phyloP scores from a whole-genome alignment of 2,329 filamentous ascomycete species.

The Sclerotinia nivalis region DNA sequence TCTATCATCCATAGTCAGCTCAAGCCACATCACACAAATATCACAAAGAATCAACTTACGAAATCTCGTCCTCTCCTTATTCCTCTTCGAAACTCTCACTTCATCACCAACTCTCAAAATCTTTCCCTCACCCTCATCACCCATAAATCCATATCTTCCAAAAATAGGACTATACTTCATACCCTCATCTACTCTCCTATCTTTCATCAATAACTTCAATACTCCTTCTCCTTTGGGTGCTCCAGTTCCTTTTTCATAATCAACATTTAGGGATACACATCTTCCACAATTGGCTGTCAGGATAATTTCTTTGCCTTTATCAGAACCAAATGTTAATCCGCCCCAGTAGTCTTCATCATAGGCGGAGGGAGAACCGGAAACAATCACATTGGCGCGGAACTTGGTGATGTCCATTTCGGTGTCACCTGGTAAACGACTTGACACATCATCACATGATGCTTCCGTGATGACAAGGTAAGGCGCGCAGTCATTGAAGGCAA shows the following conservation, averaged over 20 bases:
- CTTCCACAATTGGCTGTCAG: constrained; percentile 70
- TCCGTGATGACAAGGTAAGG: constrained; percentile 73
- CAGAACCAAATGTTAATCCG: constrained; percentile 52
- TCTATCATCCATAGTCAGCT: constrained; percentile 28
- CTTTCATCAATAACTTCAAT: constrained; percentile 68
- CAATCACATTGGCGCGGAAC: constrained; percentile 72
- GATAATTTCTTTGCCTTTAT: constrained; percentile 43
- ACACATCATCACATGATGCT: constrained; percentile 68
- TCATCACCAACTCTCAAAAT: constrained; percentile 50
- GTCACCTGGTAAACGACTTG: constrained; percentile 51
- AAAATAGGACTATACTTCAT: constrained; percentile 69
- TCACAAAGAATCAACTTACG: constrained; percentile 45
- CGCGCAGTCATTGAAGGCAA: constrained; percentile 74
- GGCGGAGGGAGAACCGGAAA: constrained; percentile 55
- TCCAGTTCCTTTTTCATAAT: constrained; percentile 65
- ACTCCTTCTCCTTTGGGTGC: constrained; percentile 59
- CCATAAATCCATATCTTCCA: constrained; percentile 69
- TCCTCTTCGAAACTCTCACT: constrained; percentile 47
- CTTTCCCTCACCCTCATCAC: constrained; percentile 35
- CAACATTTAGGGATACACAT: constrained; percentile 70
- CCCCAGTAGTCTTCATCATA: constrained; percentile 76
- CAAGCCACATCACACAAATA: not conserved
- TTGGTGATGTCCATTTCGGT: constrained; percentile 63
- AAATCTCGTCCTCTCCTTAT: constrained; percentile 48
- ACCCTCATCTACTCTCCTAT: constrained; percentile 70